Evolutionary conservation across 2,329 filamentous ascomycete genomes (phyloP).

Genomic region (Hypocrella siamensis): DNA sequence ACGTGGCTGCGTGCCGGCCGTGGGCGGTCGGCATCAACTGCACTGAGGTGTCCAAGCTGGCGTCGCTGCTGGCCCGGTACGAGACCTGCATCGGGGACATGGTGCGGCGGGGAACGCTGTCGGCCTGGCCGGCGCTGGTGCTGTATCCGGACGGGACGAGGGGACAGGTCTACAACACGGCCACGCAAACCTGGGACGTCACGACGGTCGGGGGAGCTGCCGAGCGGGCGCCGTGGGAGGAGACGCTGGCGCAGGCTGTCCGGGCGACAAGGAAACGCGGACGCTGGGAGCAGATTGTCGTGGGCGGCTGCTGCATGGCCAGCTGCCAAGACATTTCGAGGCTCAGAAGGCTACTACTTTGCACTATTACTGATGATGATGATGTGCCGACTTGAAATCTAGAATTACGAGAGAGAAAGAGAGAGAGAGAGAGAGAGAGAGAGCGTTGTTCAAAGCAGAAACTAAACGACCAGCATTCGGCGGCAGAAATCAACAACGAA

Average conservation of each 20-base stretch:
- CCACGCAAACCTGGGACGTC: constrained; percentile 41
- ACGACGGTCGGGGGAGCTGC: constrained; percentile 6
- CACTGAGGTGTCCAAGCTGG: constrained; percentile 48
- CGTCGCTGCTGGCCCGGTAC: constrained; percentile 35
- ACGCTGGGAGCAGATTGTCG: constrained; percentile 29
- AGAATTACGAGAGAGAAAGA: no score
- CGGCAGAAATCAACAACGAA: no score
- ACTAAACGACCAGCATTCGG: no score
- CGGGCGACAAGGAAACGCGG: constrained; percentile 17
- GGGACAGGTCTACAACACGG: constrained; percentile 51
- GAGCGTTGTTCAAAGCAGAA: no score
- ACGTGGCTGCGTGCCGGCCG: constrained; percentile 18
- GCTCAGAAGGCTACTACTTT: constrained; percentile 9
- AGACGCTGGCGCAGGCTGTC: constrained; percentile 25
- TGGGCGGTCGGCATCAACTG: constrained; percentile 56
- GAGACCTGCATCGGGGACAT: constrained; percentile 30
- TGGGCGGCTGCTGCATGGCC: constrained; percentile 38
- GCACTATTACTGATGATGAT: no score
- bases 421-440: no score
- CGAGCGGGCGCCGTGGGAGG: constrained; percentile 25
- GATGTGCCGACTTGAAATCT: no score
- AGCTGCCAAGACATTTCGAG: constrained; percentile 18
- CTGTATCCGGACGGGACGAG: constrained; percentile 56
- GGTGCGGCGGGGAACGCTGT: constrained; percentile 15
- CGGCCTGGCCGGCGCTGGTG: constrained; percentile 36